Evolutionary conservation across 2,329 filamentous ascomycete species (phyloP).

Genomic region (Fusarium poae): DNA sequence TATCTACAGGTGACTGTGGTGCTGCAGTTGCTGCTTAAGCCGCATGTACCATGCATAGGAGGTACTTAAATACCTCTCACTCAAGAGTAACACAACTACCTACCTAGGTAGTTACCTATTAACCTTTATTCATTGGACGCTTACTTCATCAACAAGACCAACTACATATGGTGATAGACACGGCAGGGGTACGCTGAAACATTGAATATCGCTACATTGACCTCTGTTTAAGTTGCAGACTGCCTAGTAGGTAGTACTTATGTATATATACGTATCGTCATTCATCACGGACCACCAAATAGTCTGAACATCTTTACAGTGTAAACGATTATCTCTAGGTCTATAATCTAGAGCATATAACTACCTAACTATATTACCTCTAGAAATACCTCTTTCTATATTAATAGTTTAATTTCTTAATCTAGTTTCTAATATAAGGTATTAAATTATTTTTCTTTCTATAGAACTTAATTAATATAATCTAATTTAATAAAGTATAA

Average conservation of each 20-base stretch:
- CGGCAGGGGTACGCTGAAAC: not conserved
- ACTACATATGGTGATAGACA: not conserved
- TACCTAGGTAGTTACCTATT: no score
- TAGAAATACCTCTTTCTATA: no score
- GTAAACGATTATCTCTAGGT: no score
- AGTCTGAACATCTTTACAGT: no score
- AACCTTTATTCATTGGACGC: not conserved
- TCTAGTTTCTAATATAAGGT: no score
- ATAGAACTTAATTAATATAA: no score
- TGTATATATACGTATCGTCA: not conserved
- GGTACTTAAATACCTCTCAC: not conserved
- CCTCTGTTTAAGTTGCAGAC: not conserved
- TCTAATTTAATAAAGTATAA: no score
- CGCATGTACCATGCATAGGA: not conserved
- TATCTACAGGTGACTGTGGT: not conserved
- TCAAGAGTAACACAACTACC: slow-evolving; percentile 16
- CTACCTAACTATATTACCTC: no score
- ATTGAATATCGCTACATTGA: not conserved
- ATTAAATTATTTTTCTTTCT: no score
- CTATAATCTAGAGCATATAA: no score
- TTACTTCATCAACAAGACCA: not conserved
- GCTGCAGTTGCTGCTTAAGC: not conserved
- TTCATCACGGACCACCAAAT: no score
- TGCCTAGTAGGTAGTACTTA: not conserved
- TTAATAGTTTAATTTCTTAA: no score